phyloP scores from a whole-genome alignment of 257 asterid genomes.

The Voacanga thouarsii region DNA sequence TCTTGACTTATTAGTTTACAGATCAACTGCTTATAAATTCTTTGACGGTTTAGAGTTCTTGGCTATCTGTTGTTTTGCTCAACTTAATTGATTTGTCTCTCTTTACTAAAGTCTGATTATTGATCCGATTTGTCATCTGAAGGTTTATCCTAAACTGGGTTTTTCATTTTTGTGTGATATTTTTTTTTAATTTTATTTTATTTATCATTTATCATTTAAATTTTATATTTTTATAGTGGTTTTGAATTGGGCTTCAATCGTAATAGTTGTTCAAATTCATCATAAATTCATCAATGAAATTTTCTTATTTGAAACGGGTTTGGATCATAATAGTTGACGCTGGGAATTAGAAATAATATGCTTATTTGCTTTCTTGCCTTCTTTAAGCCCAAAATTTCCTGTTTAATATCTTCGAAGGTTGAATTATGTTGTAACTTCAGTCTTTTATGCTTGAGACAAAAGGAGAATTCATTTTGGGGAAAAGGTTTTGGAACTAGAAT shows the following conservation, averaged over 20 bases:
- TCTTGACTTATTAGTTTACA: neutral
- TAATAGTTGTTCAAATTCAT: neutral
- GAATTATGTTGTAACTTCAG: neutral
- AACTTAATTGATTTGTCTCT: neutral
- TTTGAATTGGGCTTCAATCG: neutral
- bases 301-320: neutral
- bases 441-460: neutral
- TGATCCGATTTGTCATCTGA: slow-evolving; percentile 6
- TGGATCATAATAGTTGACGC: neutral
- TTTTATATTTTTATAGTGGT: too few relatives aligned
- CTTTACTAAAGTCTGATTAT: neutral
- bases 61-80: neutral
- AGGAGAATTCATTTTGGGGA: neutral
- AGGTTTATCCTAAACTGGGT: neutral
- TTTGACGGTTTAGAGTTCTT: neutral
- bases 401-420: neutral
- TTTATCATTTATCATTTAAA: too few relatives aligned
- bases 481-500: neutral
- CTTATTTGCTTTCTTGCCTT: neutral
- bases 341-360: neutral
- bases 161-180: neutral
- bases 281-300: neutral
- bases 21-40: slow-evolving; percentile 12
- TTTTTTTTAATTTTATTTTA: neutral
- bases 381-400: neutral